Evolutionary conservation across 345 rosid genomes (phyloP), one percentile per base, ranked within the genome.

Genomic region (Lepidium africanum): DNA sequence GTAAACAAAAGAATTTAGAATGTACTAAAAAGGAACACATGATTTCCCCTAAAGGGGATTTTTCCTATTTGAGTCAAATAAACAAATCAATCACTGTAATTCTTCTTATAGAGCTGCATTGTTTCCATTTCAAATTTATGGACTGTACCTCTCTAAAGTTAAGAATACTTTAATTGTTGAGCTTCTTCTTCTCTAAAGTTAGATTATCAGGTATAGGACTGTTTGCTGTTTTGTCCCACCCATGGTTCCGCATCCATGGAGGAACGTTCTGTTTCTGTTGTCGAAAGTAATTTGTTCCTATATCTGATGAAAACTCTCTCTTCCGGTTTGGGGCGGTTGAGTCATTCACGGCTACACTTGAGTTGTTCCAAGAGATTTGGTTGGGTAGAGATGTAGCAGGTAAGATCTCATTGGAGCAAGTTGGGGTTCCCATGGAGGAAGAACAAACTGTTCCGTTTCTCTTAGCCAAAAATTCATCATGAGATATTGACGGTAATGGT

Each of bases 281-380:
- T 80, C 82, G 82, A 55, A 87, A 91, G 84, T 85, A 88, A 77
- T 85, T 83, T 65, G 68, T 85, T 56, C 93, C 89, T 78, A 91
- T 64, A 79, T 85, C 93, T 49, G 70, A 63, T 1, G 87, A 78
- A 14, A 80, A 73, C 40, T 65, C 86, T 77, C 81, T 85, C 60
- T 70, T 73, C 54, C 90, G 78, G 77, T 81, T 91, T 23, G 63
- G 65, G 48, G 63, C 2, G 69, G 81, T 25, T 75, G 85, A 69
- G 39, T 59, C 41, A 53, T 35, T 36, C 40, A 46, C 50, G 6
- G 74, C 63, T 17, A 63, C 73, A 60, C 66, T 81, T 30, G 82
- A 64, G 52, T 21, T 45, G 36, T 74, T 84, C 17, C 66, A 16
- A 53, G 69, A 77, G 48, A 79, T 61, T 43, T 75, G 81, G 58